Base-by-base conservation (phyloP, 1,139 yeast species). In the Kodamaea plutei region DNA sequence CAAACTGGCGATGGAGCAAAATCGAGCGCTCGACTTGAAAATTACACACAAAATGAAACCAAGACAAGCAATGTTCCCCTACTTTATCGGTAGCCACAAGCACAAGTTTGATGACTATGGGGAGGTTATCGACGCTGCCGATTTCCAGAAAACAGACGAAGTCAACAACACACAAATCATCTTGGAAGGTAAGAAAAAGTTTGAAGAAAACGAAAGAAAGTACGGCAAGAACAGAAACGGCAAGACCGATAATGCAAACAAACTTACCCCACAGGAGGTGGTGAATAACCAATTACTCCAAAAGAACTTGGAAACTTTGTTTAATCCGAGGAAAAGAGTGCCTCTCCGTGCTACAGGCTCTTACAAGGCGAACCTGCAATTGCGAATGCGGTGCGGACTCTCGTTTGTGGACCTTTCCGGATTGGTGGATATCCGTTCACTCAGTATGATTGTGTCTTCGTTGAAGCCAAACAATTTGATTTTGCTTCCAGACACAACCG, bases 21-120 rank as follows among this genome's bases (percentile, higher is more conserved):
- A 65, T 35, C 46, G 54, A 22, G 62, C 74, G 20, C 49, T 76
- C 34, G 97, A 89, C 54, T 72, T 76, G 28, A 78, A 74, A 44
- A 74, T 84, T 11, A 69, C 82, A n/a, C 57, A 56, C 27, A 67
- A 63, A 29, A 61, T 79, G 17, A 70, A 72, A 36, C 76, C 81
- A 4, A 71, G 83, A 41, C 79, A 82, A 35, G 77, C 81, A 27
- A 81, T 83, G 84, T 89, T 88, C 47, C 97, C 95, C 7, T 63
- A 47, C 36, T 79, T 68, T 44, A 61, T 72, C 8, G 70, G 73
- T 2, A 65, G 68, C 16, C 62, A 58, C 34, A 74, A 76, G 40
- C 66, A 71, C 16, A 75, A 80, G 41, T 64, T 69, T 28, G 97
- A 91, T 51, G 97, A 89, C 46, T 91, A 89, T 52, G 97, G 97